Conservation (phyloP, 1,139 yeast genomes). For the Sugiyamaella novakii region DNA sequence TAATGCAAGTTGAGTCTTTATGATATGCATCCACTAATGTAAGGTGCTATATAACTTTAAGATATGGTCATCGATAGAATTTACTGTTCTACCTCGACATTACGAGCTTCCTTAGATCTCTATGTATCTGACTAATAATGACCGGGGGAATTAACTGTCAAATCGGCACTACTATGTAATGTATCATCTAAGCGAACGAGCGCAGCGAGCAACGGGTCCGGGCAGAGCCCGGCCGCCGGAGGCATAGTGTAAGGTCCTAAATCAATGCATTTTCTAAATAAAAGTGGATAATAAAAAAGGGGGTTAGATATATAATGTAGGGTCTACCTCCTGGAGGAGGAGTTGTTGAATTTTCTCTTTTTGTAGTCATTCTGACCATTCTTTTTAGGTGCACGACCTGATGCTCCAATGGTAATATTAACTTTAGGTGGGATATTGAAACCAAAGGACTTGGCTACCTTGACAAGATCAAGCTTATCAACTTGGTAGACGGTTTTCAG, state of each 20-base stretch:
- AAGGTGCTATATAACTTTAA: no score
- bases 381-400: conserved; percentile 59
- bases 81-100: no score
- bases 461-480: conserved; percentile 88
- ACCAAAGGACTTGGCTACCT: conserved; percentile 95
- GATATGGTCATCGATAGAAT: no score
- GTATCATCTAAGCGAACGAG: no score
- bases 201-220: conserved; percentile 1
- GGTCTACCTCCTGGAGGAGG: conserved; percentile 3
- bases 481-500: conserved; percentile 94
- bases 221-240: neutral
- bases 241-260: neutral
- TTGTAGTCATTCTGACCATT: conserved; percentile 19
- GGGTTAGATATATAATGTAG: neutral
- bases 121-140: no score
- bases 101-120: no score
- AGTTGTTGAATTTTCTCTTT: conserved; percentile 18
- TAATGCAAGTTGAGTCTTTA: neutral
- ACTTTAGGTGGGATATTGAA: conserved; percentile 96
- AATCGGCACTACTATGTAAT: no score
- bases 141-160: no score
- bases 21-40: neutral
- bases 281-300: neutral
- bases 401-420: conserved; percentile 91
- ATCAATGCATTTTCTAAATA: conserved; percentile 1